Conservation (phyloP, 2,329 filamentous ascomycete genomes). For the Aspergillus hiratsukae region DNA sequence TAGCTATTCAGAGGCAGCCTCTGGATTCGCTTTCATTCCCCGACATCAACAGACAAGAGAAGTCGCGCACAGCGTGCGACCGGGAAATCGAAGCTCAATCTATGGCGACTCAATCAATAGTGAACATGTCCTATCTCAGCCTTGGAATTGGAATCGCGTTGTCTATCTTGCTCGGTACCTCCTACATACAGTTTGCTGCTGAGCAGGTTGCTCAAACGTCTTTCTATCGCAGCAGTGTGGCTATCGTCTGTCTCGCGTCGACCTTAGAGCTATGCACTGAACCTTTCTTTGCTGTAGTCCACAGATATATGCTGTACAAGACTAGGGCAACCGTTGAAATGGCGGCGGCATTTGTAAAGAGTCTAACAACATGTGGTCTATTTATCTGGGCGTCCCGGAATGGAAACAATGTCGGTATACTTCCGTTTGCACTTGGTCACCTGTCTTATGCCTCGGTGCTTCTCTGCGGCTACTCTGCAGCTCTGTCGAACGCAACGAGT, state of each 20-base stretch:
- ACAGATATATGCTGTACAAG: slow-evolving; percentile 74
- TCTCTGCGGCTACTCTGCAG: slow-evolving; percentile 64
- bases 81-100: slow-evolving; percentile 18
- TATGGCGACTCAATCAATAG: slow-evolving; percentile 61
- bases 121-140: slow-evolving; percentile 84
- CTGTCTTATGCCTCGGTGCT: slow-evolving; percentile 68
- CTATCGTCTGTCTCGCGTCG: slow-evolving; percentile 54
- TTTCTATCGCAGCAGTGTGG: slow-evolving; percentile 56
- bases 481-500: slow-evolving; percentile 55
- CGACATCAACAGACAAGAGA: slow-evolving; percentile 10
- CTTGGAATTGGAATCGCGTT: slow-evolving; percentile 64
- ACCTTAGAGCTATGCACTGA: slow-evolving; percentile 77
- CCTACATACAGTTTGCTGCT: slow-evolving; percentile 59
- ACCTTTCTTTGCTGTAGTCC: slow-evolving; percentile 82
- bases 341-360: slow-evolving; percentile 72
- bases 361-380: slow-evolving; percentile 65
- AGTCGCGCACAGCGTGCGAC: slow-evolving; percentile 5
- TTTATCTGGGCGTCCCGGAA: slow-evolving; percentile 60
- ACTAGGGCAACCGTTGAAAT: slow-evolving; percentile 79
- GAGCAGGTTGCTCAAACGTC: slow-evolving; percentile 53
- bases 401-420: slow-evolving; percentile 60
- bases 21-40: slow-evolving; percentile 22
- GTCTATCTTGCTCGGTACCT: slow-evolving; percentile 58
- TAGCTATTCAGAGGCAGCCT: slow-evolving; percentile 79
- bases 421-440: slow-evolving; percentile 89